A percentile compares a stretch with the other conserved stretches of the same genome.
Evolutionary conservation across 768 basidiomycete species (phyloP).

Genomic region (Psilocybe subaeruginosa): DNA sequence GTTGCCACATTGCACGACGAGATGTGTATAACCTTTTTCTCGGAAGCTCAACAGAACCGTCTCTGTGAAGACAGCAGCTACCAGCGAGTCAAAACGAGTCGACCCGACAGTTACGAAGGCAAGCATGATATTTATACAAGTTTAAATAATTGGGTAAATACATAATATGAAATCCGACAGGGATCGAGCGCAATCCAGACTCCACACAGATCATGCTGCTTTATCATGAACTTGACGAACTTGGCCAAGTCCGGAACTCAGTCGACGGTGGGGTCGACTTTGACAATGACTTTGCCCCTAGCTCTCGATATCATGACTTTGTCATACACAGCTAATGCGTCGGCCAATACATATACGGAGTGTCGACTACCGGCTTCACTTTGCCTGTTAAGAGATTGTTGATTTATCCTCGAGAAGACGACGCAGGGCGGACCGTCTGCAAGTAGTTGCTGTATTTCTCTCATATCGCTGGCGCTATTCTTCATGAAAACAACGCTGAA

Average conservation of each 20-base stretch:
- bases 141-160: neutral
- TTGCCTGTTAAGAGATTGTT: constrained; percentile 35
- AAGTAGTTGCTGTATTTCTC: constrained; percentile 37
- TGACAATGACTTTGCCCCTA: constrained; percentile 70
- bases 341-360: constrained; percentile 58
- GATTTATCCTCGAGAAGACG: neutral
- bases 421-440: constrained; percentile 38
- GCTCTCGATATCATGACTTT: constrained; percentile 56
- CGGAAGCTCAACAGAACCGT: constrained; percentile 59
- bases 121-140: constrained; percentile 34
- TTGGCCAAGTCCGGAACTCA: neutral
- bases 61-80: constrained; percentile 58
- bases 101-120: constrained; percentile 90
- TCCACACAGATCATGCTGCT: neutral
- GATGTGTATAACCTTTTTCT: constrained; percentile 53
- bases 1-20: constrained; percentile 83
- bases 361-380: constrained; percentile 57
- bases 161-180: neutral
- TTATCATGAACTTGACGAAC: neutral
- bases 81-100: constrained; percentile 80
- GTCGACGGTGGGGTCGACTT: constrained; percentile 32
- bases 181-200: neutral
- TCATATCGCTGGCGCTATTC: constrained; percentile 36
- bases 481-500: constrained; percentile 32
- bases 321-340: constrained; percentile 64